Evolutionary conservation across 2,329 filamentous ascomycete genomes (phyloP).

Genomic region (Amphichorda felina): DNA sequence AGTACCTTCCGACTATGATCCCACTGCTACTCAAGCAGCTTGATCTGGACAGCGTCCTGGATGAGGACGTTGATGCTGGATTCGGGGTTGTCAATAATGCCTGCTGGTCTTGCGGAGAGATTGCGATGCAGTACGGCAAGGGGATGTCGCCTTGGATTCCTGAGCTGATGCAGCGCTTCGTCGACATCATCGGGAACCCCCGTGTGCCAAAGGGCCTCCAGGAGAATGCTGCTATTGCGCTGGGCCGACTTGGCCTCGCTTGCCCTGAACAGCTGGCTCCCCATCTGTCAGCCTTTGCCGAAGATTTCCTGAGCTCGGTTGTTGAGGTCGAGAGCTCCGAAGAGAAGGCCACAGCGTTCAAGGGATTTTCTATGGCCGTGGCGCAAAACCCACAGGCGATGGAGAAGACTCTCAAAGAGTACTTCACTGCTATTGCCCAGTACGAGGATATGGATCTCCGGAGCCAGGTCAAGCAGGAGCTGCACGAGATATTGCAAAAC

Average conservation of each 20-base stretch:
- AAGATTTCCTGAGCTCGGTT: constrained; percentile 72
- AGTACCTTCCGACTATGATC: constrained; percentile 61
- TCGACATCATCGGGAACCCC: constrained; percentile 74
- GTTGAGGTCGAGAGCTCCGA: constrained; percentile 76
- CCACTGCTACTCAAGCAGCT: constrained; percentile 79
- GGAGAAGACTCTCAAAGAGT: constrained; percentile 71
- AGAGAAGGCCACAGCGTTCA: constrained; percentile 88
- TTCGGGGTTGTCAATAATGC: constrained; percentile 97
- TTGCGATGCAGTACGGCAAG: constrained; percentile 66
- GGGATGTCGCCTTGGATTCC: constrained; percentile 68
- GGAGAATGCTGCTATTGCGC: constrained; percentile 88
- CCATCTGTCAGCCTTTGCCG: constrained; percentile 68
- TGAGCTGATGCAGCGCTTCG: constrained; percentile 63
- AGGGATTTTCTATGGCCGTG: constrained; percentile 79
- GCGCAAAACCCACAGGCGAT: constrained; percentile 82
- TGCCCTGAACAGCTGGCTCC: constrained; percentile 68
- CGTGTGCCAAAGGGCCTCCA: constrained; percentile 77
- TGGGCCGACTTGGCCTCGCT: constrained; percentile 75
- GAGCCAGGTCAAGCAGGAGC: constrained; percentile 49
- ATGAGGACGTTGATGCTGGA: constrained; percentile 71
- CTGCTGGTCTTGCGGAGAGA: constrained; percentile 93
- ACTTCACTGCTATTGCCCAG: constrained; percentile 73
- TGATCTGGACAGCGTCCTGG: constrained; percentile 63
- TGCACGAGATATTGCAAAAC: constrained; percentile 64
- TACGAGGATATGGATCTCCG: constrained; percentile 55